These are phyloP conservation scores for Lasiosphaeria hispida DNA, from an alignment of 495 filamentous ascomycete species.

Conservation along the genomic window DNA sequence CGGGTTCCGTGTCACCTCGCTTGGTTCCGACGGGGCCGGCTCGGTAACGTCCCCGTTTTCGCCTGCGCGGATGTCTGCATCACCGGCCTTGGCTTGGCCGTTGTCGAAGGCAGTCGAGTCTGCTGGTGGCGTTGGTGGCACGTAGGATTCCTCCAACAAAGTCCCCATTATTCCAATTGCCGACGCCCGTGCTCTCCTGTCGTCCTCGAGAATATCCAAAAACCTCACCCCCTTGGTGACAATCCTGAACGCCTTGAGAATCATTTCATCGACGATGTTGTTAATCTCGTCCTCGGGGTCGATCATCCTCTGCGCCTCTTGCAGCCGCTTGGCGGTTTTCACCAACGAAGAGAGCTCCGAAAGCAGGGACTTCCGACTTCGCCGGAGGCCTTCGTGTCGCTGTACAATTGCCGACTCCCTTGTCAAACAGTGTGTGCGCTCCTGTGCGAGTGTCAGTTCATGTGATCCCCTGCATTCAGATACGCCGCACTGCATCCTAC, in stretches of 20 bases:
- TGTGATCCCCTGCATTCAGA: not conserved
- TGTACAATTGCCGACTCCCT: conserved; percentile 73
- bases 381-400: conserved; percentile 70
- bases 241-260: conserved; percentile 89
- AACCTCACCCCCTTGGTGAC: conserved; percentile 89
- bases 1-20: conserved; percentile 35
- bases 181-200: conserved; percentile 49
- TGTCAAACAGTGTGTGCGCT: conserved; percentile 83
- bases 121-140: conserved; percentile 72
- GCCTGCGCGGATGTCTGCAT: conserved; percentile 39
- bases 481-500: conserved; percentile 50
- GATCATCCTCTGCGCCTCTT: conserved; percentile 55
- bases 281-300: conserved; percentile 62
- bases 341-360: conserved; percentile 88
- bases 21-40: conserved; percentile 24
- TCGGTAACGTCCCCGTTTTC: conserved; percentile 30
- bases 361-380: conserved; percentile 79
- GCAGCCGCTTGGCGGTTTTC: conserved; percentile 77
- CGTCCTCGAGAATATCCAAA: conserved; percentile 83
- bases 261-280: conserved; percentile 83
- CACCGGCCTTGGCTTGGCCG: conserved; percentile 28
- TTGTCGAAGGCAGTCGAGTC: conserved; percentile 49
- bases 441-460: conserved; percentile 48
- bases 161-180: conserved; percentile 57
- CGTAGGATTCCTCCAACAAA: conserved; percentile 58